Evolutionary conservation across 202 grass and related monocot genomes (phyloP).

Genomic region (Zizania palustris): DNA sequence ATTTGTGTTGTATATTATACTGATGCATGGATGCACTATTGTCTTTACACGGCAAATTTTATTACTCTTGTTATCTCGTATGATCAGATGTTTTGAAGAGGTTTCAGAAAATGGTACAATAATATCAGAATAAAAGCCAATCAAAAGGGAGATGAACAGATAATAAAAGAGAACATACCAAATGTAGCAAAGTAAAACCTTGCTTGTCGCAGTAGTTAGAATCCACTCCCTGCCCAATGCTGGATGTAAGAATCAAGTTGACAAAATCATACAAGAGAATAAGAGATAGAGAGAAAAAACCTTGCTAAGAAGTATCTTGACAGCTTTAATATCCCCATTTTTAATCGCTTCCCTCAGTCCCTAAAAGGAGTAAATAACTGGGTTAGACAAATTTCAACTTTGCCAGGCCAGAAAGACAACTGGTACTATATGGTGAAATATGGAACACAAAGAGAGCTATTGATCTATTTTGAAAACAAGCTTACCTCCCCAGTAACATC

Average conservation of each 20-base stretch:
- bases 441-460: constrained; percentile 12
- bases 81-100: not conserved
- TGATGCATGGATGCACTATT: not conserved
- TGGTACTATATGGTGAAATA: constrained; percentile 20
- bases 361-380: constrained; percentile 51
- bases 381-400: not conserved
- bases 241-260: constrained; percentile 43
- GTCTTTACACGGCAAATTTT: not conserved
- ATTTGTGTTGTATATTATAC: not conserved
- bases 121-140: constrained; percentile 30
- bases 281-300: constrained; percentile 43
- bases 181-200: constrained; percentile 92
- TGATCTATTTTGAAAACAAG: not conserved
- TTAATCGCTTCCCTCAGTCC: constrained; percentile 98
- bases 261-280: constrained; percentile 25
- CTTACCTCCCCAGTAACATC: constrained; percentile 88
- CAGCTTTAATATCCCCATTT: constrained; percentile 68
- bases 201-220: constrained; percentile 93
- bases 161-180: constrained; percentile 57
- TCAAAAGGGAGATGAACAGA: constrained; percentile 29
- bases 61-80: constrained; percentile 1
- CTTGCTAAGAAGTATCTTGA: constrained; percentile 86
- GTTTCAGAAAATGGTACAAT: not conserved
- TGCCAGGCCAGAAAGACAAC: not conserved
- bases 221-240: constrained; percentile 78